phyloP scores from a whole-genome alignment of 2,329 filamentous ascomycete genomes.

The Exophiala calicioides region DNA sequence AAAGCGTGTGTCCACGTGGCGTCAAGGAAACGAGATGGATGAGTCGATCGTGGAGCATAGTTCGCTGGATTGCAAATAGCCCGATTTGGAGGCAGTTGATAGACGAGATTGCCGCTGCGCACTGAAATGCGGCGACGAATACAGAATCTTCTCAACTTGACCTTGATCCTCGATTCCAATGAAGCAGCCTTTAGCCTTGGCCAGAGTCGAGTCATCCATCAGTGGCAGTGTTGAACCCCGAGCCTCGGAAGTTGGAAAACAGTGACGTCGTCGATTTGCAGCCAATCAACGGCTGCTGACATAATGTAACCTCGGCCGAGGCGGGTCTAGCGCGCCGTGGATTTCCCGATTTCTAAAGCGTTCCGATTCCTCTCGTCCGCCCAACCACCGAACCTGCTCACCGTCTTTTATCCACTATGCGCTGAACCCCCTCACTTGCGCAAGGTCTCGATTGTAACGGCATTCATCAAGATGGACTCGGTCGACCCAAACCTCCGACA shows the following conservation, averaged over 20 bases:
- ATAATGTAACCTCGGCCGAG: conserved; percentile 15
- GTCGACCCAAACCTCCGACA: conserved; percentile 26
- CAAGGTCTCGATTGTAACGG: too few relatives aligned
- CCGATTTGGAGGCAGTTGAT: too few relatives aligned
- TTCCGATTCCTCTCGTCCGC: background rate
- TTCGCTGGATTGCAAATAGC: too few relatives aligned
- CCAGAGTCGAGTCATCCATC: too few relatives aligned
- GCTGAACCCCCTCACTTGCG: too few relatives aligned
- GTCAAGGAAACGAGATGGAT: conserved; percentile 3
- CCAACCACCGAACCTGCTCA: conserved; percentile 1
- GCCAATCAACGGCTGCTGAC: conserved; percentile 19
- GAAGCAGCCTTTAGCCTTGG: too few relatives aligned
- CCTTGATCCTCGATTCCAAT: too few relatives aligned
- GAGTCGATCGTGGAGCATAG: background rate
- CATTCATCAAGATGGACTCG: conserved; percentile 24
- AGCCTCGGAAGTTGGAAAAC: too few relatives aligned
- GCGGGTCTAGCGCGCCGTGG: conserved; percentile 3
- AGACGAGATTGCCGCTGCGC: too few relatives aligned
- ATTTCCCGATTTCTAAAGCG: conserved; percentile 3
- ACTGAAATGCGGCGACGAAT: too few relatives aligned
- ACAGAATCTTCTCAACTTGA: too few relatives aligned
- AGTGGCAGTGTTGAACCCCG: too few relatives aligned
- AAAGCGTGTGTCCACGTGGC: background rate
- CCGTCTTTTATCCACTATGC: conserved; percentile 11
- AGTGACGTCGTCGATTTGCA: conserved; percentile 10